Conservation (phyloP, 148 eudicot species). For the Salicornia ramosissima region DNA sequence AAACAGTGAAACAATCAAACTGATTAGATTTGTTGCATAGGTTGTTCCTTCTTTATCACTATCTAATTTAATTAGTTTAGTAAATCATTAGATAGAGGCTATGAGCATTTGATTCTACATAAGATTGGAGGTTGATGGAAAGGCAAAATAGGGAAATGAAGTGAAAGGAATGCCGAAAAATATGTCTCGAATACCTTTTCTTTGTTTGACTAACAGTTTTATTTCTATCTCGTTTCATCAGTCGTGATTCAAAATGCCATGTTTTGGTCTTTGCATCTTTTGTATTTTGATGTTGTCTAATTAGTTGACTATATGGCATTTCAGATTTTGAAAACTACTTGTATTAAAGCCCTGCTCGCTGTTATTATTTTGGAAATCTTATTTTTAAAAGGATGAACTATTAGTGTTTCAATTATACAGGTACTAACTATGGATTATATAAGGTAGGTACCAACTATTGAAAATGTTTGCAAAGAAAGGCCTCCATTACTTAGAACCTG, state of each 20-base stretch:
- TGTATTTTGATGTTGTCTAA: not conserved
- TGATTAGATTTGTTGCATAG: not conserved
- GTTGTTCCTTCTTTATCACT: not conserved
- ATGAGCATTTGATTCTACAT: not conserved
- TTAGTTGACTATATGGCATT: not conserved
- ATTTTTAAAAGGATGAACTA: no score
- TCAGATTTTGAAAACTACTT: not conserved
- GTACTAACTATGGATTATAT: no score
- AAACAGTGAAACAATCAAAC: not conserved
- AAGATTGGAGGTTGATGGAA: not conserved
- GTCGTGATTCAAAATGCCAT: not conserved
- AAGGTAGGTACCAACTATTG: no score
- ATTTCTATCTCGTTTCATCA: not conserved
- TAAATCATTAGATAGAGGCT: not conserved
- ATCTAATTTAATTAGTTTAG: not conserved
- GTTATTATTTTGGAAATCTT: no score
- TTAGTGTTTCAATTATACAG: no score
- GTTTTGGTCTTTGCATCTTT: not conserved
- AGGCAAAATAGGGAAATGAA: not conserved
- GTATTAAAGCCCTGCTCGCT: no score
- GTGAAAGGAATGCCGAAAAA: no score
- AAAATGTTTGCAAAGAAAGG: no score
- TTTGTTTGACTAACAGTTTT: not conserved
- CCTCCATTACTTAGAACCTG: no score
- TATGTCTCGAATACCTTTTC: not conserved